Evolutionary conservation across 2,329 filamentous ascomycete species (phyloP).

Genomic region (Aspergillus sp.): DNA sequence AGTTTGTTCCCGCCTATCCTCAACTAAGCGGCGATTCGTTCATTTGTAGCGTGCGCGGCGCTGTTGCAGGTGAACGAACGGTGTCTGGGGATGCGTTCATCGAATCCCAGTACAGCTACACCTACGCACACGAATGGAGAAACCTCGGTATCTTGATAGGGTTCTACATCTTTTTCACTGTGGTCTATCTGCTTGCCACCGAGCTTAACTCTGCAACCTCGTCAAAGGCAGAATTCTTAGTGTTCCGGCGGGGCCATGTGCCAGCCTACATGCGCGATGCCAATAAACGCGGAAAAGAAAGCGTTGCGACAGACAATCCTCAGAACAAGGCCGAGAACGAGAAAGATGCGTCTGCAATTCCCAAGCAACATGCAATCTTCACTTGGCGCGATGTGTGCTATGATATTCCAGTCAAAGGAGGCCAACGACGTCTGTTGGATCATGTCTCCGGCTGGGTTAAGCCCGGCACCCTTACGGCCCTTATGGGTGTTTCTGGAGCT

Average conservation of each 20-base stretch:
- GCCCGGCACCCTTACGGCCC: conserved; percentile 53
- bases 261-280: conserved; percentile 35
- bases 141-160: conserved; percentile 67
- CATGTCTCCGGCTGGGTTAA: conserved; percentile 55
- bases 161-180: conserved; percentile 63
- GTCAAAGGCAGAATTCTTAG: conserved; percentile 66
- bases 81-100: conserved; percentile 64
- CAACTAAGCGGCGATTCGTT: conserved; percentile 46
- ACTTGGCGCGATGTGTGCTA: conserved; percentile 57
- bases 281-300: conserved; percentile 21
- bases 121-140: conserved; percentile 59
- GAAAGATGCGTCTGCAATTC: conserved; percentile 23
- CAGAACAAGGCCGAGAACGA: conserved; percentile 12
- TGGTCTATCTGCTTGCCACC: conserved; percentile 60
- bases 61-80: conserved; percentile 51
- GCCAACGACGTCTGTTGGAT: conserved; percentile 52
- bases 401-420: conserved; percentile 52
- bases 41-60: conserved; percentile 55
- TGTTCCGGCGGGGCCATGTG: conserved; percentile 60
- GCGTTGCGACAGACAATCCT: conserved; percentile 12
- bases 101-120: conserved; percentile 54
- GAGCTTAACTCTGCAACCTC: conserved; percentile 64
- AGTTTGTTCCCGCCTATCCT: conserved; percentile 45
- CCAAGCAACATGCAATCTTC: conserved; percentile 40
- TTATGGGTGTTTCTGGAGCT: conserved; percentile 63